A percentile compares a stretch with the other conserved stretches of the same genome.
Conservation (phyloP, 2,329 filamentous ascomycete genomes). For the Amauroascus niger region DNA sequence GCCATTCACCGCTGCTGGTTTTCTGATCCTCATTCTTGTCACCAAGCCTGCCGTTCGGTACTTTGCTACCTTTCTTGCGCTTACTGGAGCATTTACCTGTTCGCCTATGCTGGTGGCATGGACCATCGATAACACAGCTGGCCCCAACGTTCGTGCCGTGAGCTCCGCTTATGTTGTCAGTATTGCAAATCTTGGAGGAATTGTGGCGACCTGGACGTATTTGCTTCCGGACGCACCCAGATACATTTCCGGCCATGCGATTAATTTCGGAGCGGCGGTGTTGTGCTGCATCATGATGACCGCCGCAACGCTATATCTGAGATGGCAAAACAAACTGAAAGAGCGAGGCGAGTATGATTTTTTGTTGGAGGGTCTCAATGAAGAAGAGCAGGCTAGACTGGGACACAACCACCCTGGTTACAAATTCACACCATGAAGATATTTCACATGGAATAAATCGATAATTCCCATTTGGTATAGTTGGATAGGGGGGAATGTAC, state of each 20-base stretch:
- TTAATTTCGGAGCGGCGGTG: constrained; percentile 22
- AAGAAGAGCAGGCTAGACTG: constrained; percentile 4
- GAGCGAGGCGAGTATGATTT: constrained; percentile 4
- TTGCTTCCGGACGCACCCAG: constrained; percentile 5
- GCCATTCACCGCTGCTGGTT: constrained; percentile 9
- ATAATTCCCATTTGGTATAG: neutral
- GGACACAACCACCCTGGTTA: constrained; percentile 8
- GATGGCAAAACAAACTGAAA: constrained; percentile 5
- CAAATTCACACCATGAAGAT: constrained; percentile 4
- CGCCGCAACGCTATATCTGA: constrained; percentile 4
- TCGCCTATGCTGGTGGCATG: constrained; percentile 38
- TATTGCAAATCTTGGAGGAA: constrained; percentile 38
- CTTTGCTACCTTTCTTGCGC: constrained; percentile 33
- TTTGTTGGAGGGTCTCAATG: constrained; percentile 5
- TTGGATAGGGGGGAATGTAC: too few relatives aligned
- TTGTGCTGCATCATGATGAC: constrained; percentile 19
- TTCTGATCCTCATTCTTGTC: constrained; percentile 30
- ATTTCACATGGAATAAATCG: neutral
- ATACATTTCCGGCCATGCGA: constrained; percentile 21
- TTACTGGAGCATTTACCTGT: constrained; percentile 30
- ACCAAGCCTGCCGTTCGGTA: constrained; percentile 25
- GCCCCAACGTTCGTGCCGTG: constrained; percentile 41
- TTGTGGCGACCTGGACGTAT: constrained; percentile 13
- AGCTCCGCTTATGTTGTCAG: constrained; percentile 52
- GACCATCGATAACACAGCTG: constrained; percentile 46